Evolutionary conservation across 345 rosid species (phyloP), one percentile per base, ranked within the genome.

Genomic region (Hirschfeldia incana): DNA sequence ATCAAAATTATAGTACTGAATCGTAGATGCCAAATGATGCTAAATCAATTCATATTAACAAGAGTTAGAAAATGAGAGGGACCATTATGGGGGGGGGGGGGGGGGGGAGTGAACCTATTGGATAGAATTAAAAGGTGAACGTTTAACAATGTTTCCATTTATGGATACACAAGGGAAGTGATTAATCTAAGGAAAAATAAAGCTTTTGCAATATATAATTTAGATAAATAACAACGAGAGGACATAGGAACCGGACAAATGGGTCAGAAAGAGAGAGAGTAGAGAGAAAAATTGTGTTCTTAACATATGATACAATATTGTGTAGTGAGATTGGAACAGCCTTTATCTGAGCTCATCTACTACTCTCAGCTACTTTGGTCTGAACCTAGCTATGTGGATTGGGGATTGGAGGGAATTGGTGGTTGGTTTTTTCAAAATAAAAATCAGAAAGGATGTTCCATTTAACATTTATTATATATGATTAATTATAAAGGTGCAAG

Each of bases 321-420:
- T 85, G 87, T 81, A 88, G 85, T 83, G 91, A 73, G 88, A 86
- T 82, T 79, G 88, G 85, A 74, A 78, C 89, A 86, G 92, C 87
- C 88, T 84, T 89, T 91, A 79, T 84, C 80, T 91, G 87, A 86
- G 87, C 85, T 88, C 89, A 80, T 85, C 85, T 71, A 81, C 74
- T 32, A 76, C 84, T 82, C 87, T 90, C 90, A 90, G 92, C 94
- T 82, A 86, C 72, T 92, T 90, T 89, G 98, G 89, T 88, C 76
- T 86, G 77, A 84, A 82, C 87, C 84, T 76, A 84, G 90, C 79
- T 74, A 55, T 72, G 76, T 70, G 69, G 79, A 75, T 70, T 61
- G 78, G 85, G 68, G 73, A 76, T 80, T 79, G 74, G 78, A 61
- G 74, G 70, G 78, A 77, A 72, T 59, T 39, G 76, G 42, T 76